Conservation (phyloP, 805 yeast species). For the Lachancea kluyveri region DNA sequence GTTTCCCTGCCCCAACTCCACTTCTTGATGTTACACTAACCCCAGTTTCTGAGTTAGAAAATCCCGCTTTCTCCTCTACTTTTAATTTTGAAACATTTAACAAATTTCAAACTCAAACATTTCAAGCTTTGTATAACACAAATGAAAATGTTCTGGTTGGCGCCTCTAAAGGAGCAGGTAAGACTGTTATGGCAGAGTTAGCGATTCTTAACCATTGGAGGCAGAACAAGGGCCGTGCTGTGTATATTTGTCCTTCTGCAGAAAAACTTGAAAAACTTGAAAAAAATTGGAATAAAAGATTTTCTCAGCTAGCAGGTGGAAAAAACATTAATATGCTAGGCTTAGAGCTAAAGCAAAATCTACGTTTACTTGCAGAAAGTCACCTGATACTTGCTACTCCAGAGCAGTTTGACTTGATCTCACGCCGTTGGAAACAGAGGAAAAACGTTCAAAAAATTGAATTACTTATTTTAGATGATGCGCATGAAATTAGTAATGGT, state of each 20-base stretch:
- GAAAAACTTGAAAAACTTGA: slow-evolving; percentile 43
- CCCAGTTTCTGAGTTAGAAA: slow-evolving; percentile 42
- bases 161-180: slow-evolving; percentile 70
- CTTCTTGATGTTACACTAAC: slow-evolving; percentile 33
- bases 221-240: slow-evolving; percentile 59
- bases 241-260: slow-evolving; percentile 65
- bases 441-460: slow-evolving; percentile 63
- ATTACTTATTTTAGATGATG: slow-evolving; percentile 65
- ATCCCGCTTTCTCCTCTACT: slow-evolving; percentile 39
- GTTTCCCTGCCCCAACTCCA: slow-evolving; percentile 24
- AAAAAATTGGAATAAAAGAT: slow-evolving; percentile 48
- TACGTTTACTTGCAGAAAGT: slow-evolving; percentile 47
- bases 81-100: slow-evolving; percentile 55
- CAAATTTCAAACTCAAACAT: slow-evolving; percentile 66
- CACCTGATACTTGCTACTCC: slow-evolving; percentile 79
- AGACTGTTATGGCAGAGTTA: slow-evolving; percentile 63
- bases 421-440: slow-evolving; percentile 80
- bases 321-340: slow-evolving; percentile 51
- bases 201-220: slow-evolving; percentile 71
- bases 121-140: slow-evolving; percentile 50
- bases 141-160: slow-evolving; percentile 63
- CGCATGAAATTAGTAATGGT: slow-evolving; percentile 59
- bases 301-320: slow-evolving; percentile 47
- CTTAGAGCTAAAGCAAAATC: slow-evolving; percentile 45
- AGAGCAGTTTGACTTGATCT: slow-evolving; percentile 60